A percentile compares a stretch with the other conserved stretches of the same genome.
Conservation (phyloP, 495 filamentous ascomycete genomes). For the Amorphotheca resinae region DNA sequence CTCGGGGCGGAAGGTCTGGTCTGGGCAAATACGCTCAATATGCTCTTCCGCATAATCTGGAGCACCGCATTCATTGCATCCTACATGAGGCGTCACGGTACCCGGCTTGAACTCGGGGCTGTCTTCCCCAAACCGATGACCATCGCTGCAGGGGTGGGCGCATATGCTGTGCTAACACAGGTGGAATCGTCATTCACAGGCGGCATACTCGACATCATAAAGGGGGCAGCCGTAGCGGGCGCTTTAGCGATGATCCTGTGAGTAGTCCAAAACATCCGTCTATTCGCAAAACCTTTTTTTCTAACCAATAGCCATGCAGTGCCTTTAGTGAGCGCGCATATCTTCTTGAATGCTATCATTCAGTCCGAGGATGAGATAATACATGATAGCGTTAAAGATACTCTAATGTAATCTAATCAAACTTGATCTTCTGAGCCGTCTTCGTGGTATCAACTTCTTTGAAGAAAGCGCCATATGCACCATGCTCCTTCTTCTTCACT, state of each 20-base stretch:
- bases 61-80: conserved; percentile 54
- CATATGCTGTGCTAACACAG: conserved; percentile 11
- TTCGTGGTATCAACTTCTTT: conserved; percentile 69
- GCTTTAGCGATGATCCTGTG: conserved; percentile 46
- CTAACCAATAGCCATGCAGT: conserved; percentile 5
- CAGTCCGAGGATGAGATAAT: conserved; percentile 2
- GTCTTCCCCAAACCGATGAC: conserved; percentile 21
- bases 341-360: conserved; percentile 11
- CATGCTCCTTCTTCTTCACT: conserved; percentile 95
- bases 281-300: not conserved
- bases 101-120: conserved; percentile 18
- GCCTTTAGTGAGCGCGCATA: conserved; percentile 11
- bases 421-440: conserved; percentile 83
- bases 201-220: conserved; percentile 34
- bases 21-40: conserved; percentile 73
- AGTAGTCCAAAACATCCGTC: conserved; percentile 28
- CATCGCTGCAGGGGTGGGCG: conserved; percentile 10
- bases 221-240: conserved; percentile 36
- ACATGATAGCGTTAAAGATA: not conserved
- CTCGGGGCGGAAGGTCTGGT: conserved; percentile 73
- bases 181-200: conserved; percentile 14
- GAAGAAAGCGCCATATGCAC: conserved; percentile 84
- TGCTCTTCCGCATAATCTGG: conserved; percentile 72
- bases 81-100: conserved; percentile 41
- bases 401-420: conserved; percentile 46